These are phyloP conservation scores for Ensete glaucum DNA, from an alignment of 176 grass and related monocot species.

Conservation along the genomic window DNA sequence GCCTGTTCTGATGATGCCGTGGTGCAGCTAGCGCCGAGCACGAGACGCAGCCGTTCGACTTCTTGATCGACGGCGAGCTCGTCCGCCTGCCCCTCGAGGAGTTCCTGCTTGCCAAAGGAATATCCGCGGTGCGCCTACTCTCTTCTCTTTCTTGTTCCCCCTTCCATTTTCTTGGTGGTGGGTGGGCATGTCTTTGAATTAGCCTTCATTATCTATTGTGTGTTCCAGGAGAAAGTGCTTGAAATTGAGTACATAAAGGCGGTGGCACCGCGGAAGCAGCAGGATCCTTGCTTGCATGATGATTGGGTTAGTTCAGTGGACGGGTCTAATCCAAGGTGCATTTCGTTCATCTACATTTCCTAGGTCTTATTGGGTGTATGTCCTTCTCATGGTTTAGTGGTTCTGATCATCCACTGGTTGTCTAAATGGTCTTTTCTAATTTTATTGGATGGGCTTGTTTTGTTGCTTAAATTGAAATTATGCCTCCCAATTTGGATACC, in stretches of 20 bases:
- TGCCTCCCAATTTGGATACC: neutral
- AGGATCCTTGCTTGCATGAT: constrained; percentile 70
- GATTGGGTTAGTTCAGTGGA: constrained; percentile 93
- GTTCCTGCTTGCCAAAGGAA: constrained; percentile 77
- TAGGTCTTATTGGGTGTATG: neutral
- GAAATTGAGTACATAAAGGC: constrained; percentile 89
- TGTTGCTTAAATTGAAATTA: neutral
- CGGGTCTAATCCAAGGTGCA: constrained; percentile 71
- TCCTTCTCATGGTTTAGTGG: neutral
- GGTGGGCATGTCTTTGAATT: neutral
- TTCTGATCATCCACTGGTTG: neutral
- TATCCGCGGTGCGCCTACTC: constrained; percentile 50
- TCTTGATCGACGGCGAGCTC: constrained; percentile 72
- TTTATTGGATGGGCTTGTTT: neutral
- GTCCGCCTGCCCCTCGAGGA: constrained; percentile 68
- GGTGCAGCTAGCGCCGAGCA: constrained; percentile 46
- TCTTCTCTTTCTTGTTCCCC: neutral
- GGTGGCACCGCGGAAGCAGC: constrained; percentile 61
- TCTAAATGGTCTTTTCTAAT: neutral
- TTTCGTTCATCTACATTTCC: neutral
- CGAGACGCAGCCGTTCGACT: constrained; percentile 78
- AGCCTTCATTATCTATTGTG: neutral
- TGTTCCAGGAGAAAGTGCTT: constrained; percentile 75
- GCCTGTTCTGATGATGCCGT: neutral
- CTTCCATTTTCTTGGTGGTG: neutral